Conservation (phyloP, 257 asterid genomes). For the Cordia subcordata region DNA sequence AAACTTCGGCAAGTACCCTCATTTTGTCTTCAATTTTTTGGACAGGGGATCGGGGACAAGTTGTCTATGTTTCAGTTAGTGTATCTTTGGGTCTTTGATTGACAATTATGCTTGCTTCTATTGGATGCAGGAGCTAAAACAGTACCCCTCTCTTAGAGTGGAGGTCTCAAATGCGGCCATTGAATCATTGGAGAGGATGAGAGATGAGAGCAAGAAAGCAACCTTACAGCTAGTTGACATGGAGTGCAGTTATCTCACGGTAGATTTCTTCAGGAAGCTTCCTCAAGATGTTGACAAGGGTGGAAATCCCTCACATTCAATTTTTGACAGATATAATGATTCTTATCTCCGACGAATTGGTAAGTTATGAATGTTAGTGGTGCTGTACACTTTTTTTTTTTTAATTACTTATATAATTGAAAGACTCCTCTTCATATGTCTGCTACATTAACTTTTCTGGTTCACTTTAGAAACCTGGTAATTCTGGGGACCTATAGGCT, state of each 20-base stretch:
- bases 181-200: slow-evolving; percentile 67
- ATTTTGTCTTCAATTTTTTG: neutral
- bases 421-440: no score
- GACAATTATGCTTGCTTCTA: neutral
- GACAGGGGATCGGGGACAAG: neutral
- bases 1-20: slow-evolving; percentile 37
- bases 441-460: no score
- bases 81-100: no score
- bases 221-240: slow-evolving; percentile 75
- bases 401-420: neutral
- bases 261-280: slow-evolving; percentile 82
- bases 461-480: no score
- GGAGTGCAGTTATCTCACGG: slow-evolving; percentile 73
- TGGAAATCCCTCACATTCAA: slow-evolving; percentile 75
- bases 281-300: slow-evolving; percentile 86
- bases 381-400: neutral
- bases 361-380: slow-evolving; percentile 20
- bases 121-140: slow-evolving; percentile 61
- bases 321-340: slow-evolving; percentile 66
- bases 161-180: slow-evolving; percentile 62
- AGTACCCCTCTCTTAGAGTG: slow-evolving; percentile 68
- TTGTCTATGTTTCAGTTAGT: no score
- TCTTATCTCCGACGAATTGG: slow-evolving; percentile 70
- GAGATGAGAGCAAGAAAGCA: slow-evolving; percentile 71
- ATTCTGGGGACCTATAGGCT: no score